These are phyloP conservation scores for Colletotrichum spinosum DNA, from an alignment of 2,329 filamentous ascomycete species.

Conservation along the genomic window DNA sequence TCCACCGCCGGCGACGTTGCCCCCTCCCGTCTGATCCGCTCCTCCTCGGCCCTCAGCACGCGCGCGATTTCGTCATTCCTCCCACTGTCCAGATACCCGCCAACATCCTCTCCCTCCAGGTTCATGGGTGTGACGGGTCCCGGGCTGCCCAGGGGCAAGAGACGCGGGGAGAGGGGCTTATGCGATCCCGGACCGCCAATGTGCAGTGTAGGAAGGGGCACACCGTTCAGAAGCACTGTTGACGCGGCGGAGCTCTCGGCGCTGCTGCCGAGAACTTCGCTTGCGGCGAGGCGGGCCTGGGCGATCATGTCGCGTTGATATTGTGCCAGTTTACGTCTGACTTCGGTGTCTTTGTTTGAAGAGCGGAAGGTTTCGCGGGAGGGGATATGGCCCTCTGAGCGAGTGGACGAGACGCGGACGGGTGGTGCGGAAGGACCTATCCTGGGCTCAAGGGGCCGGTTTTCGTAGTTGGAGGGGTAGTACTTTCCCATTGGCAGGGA, in stretches of 20 bases:
- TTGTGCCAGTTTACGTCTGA: constrained; percentile 64
- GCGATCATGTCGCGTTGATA: constrained; percentile 72
- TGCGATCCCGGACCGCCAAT: constrained; percentile 52
- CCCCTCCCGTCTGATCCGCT: constrained; percentile 46
- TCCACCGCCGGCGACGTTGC: constrained; percentile 47
- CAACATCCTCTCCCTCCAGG: constrained; percentile 54
- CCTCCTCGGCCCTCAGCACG: constrained; percentile 44
- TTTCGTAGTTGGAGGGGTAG: constrained; percentile 72
- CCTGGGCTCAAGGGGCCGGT: constrained; percentile 44
- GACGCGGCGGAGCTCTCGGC: constrained; percentile 41
- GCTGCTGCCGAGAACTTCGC: constrained; percentile 44
- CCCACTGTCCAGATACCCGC: constrained; percentile 50
- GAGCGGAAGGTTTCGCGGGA: constrained; percentile 40
- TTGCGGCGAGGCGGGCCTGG: constrained; percentile 63
- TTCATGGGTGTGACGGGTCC: constrained; percentile 73
- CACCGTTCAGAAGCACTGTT: constrained; percentile 48
- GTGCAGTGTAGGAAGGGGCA: constrained; percentile 51
- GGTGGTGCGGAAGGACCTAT: constrained; percentile 27
- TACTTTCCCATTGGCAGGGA: constrained; percentile 70
- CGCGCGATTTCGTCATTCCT: constrained; percentile 41
- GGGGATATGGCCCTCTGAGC: constrained; percentile 41
- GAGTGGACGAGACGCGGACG: constrained; percentile 24
- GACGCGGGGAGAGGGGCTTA: constrained; percentile 62
- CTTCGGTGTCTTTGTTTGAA: constrained; percentile 57
- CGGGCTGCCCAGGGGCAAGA: constrained; percentile 67